Evolutionary conservation across 352 stramenopile genomes (phyloP).

Genomic region (Phytophthora chlamydospora): DNA sequence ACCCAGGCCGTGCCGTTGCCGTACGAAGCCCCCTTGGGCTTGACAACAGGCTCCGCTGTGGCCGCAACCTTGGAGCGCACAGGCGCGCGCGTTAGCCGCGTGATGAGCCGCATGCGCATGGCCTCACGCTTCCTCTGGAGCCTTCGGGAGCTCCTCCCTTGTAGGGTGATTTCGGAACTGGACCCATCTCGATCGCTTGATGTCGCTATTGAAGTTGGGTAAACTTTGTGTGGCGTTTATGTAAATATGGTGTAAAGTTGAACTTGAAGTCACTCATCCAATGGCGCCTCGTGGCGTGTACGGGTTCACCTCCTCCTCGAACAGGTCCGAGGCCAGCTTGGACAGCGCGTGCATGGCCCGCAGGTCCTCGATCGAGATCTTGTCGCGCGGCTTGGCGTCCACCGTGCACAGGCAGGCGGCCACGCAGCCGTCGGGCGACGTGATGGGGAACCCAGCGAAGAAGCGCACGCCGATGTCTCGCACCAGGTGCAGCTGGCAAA

Average conservation of each 20-base stretch:
- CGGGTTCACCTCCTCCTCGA: slow-evolving; percentile 47
- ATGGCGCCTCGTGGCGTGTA: slow-evolving; percentile 36
- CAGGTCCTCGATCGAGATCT: slow-evolving; percentile 47
- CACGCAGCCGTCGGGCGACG: slow-evolving; percentile 21
- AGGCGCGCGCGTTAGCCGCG: slow-evolving; percentile 13
- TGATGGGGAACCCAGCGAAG: slow-evolving; percentile 65
- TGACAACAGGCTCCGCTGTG: not conserved
- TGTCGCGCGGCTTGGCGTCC: slow-evolving; percentile 36
- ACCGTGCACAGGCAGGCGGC: slow-evolving; percentile 52
- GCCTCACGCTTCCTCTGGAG: no score
- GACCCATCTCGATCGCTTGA: no score
- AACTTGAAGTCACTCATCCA: slow-evolving; percentile 14
- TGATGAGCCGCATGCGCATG: slow-evolving; percentile 31
- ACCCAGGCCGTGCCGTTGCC: slow-evolving; percentile 32
- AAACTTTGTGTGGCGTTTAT: slow-evolving; percentile 9
- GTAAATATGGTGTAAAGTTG: not conserved
- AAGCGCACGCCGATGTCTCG: slow-evolving; percentile 51
- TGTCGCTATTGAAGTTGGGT: slow-evolving; percentile 8
- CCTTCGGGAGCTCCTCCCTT: not conserved
- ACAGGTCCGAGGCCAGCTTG: slow-evolving; percentile 60
- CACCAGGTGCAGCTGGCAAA: slow-evolving; percentile 45
- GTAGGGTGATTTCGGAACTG: not conserved
- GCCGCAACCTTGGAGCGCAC: slow-evolving; percentile 22
- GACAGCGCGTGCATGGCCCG: slow-evolving; percentile 53
- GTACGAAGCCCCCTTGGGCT: slow-evolving; percentile 12